A percentile compares a stretch with the other conserved stretches of the same genome.
These are phyloP conservation scores for Lasiosphaeris hirsuta DNA, from an alignment of 495 filamentous ascomycete genomes.

Conservation along the genomic window DNA sequence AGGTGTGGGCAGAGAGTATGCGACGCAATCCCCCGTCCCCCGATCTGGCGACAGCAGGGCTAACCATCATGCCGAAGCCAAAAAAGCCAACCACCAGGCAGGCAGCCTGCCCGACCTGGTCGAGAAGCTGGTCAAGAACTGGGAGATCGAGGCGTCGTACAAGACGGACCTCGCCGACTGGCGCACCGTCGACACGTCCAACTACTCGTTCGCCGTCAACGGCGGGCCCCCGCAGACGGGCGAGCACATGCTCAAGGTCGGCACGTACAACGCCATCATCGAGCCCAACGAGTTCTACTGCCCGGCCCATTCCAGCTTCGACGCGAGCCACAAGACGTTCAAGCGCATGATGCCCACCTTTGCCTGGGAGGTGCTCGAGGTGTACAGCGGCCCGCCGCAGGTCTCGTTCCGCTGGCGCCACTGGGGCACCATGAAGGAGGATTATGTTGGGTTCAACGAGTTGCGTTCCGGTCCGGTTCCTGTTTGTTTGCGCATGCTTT, in stretches of 20 bases:
- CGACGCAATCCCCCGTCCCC: not conserved
- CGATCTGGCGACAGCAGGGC: not conserved
- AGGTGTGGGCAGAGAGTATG: slow-evolving; percentile 50
- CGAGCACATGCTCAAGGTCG: slow-evolving; percentile 63
- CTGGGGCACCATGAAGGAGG: slow-evolving; percentile 62
- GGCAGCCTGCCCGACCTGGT: slow-evolving; percentile 55
- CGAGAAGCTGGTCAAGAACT: slow-evolving; percentile 69
- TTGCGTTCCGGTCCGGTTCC: slow-evolving; percentile 34
- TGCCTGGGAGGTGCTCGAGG: slow-evolving; percentile 66
- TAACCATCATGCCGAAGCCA: slow-evolving; percentile 44
- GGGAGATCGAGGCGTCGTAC: slow-evolving; percentile 68
- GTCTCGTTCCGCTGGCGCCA: slow-evolving; percentile 63
- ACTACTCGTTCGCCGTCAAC: slow-evolving; percentile 62
- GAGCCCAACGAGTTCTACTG: slow-evolving; percentile 59
- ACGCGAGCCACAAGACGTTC: slow-evolving; percentile 61
- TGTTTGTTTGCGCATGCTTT: not conserved
- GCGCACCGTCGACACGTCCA: slow-evolving; percentile 55
- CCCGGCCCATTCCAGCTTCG: slow-evolving; percentile 55
- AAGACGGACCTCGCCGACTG: slow-evolving; percentile 58
- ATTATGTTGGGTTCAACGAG: slow-evolving; percentile 61
- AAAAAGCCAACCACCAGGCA: slow-evolving; percentile 50
- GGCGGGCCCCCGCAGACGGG: slow-evolving; percentile 51
- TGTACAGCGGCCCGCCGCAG: slow-evolving; percentile 57
- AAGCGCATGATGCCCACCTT: slow-evolving; percentile 69
- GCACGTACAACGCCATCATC: slow-evolving; percentile 67